Evolutionary conservation across 176 grass and related monocot species (phyloP).

Genomic region (Musa itinerans): DNA sequence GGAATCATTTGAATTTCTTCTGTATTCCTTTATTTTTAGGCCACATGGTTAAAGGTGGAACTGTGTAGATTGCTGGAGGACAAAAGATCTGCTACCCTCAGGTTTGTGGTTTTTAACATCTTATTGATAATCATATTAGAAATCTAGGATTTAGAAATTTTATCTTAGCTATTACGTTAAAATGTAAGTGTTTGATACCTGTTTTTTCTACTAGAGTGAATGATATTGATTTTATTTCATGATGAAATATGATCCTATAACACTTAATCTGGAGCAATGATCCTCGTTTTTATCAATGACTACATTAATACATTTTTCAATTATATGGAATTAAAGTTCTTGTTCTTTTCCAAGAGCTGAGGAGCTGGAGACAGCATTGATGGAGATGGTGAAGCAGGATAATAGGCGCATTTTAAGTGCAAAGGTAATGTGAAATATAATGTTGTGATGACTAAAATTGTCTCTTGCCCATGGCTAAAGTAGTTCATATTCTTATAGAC

Average conservation of each 20-base stretch:
- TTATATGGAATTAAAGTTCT: slow-evolving; percentile 4
- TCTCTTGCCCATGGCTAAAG: neutral
- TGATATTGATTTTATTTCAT: neutral
- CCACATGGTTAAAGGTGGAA: slow-evolving; percentile 83
- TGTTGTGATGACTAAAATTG: neutral
- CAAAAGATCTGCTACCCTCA: slow-evolving; percentile 84
- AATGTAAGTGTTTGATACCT: neutral
- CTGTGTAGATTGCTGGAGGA: slow-evolving; percentile 88
- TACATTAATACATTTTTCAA: neutral
- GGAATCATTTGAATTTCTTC: neutral
- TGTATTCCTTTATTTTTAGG: slow-evolving; percentile 32
- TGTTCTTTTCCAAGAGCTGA: slow-evolving; percentile 60
- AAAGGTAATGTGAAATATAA: slow-evolving; percentile 38
- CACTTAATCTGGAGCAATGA: neutral
- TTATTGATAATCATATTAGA: neutral
- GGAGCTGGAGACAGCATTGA: slow-evolving; percentile 95
- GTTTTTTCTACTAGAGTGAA: neutral
- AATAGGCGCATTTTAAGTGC: slow-evolving; percentile 92
- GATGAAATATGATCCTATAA: neutral
- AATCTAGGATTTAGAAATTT: neutral
- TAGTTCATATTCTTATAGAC: neutral
- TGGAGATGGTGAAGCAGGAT: slow-evolving; percentile 99
- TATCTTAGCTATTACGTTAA: neutral
- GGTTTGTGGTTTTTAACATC: slow-evolving; percentile 42
- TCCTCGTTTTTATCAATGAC: neutral